Evolutionary conservation across 495 filamentous ascomycete species (phyloP).

Genomic region (Cenococcum geophilum): DNA sequence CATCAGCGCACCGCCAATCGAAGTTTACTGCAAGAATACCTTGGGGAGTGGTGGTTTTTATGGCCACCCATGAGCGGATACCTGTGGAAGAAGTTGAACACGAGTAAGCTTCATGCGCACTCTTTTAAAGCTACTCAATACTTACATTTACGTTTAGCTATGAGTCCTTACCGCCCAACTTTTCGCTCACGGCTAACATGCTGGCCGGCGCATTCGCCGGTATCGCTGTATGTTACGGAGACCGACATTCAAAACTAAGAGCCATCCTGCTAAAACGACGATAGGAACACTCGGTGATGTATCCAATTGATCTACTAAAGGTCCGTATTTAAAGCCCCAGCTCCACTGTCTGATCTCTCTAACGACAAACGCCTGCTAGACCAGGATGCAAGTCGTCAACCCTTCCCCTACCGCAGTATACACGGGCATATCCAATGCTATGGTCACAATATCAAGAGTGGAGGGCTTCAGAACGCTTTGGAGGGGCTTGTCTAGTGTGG

Average conservation of each 20-base stretch:
- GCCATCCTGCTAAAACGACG: conserved; percentile 4
- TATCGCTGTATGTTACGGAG: conserved; percentile 65
- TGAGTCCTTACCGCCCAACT: conserved; percentile 65
- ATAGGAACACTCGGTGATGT: conserved; percentile 89
- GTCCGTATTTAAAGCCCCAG: conserved; percentile 47
- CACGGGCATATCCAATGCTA: conserved; percentile 84
- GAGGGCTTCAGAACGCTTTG: conserved; percentile 89
- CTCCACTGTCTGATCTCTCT: conserved; percentile 18
- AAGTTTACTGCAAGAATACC: conserved; percentile 13
- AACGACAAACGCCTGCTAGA: conserved; percentile 50
- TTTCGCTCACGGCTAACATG: conserved; percentile 70
- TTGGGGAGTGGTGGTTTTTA: conserved; percentile 22
- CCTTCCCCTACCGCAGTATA: conserved; percentile 80
- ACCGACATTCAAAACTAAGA: conserved; percentile 31
- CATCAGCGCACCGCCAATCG: background rate
- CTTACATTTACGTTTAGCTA: conserved; percentile 43
- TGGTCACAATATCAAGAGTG: conserved; percentile 79
- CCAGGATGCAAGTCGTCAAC: conserved; percentile 93
- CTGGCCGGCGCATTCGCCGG: conserved; percentile 92
- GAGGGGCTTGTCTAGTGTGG: conserved; percentile 94
- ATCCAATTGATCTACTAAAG: conserved; percentile 96
- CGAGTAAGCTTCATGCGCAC: conserved; percentile 31
- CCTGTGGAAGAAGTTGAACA: conserved; percentile 36
- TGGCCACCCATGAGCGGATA: conserved; percentile 38
- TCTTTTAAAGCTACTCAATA: background rate